phyloP scores from a whole-genome alignment of 2,329 filamentous ascomycete species.

The Monosporascus sp. region DNA sequence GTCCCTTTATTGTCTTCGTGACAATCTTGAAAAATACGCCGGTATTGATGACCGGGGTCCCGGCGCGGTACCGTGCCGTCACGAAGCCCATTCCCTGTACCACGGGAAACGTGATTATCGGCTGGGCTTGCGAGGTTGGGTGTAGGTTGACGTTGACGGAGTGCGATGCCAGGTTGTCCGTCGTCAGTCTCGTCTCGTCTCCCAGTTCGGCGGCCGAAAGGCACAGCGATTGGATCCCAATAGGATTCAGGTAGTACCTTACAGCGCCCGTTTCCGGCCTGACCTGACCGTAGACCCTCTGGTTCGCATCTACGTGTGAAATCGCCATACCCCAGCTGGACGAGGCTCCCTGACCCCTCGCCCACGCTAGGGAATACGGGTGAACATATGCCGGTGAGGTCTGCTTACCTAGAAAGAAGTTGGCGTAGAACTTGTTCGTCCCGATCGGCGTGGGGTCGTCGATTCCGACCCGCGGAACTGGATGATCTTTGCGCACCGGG shows the following conservation, averaged over 20 bases:
- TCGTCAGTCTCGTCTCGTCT: slow-evolving; percentile 50
- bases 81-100: slow-evolving; percentile 88
- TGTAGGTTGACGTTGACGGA: slow-evolving; percentile 65
- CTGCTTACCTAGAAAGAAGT: slow-evolving; percentile 74
- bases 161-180: slow-evolving; percentile 50
- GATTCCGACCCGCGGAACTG: slow-evolving; percentile 51
- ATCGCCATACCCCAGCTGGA: slow-evolving; percentile 74
- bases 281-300: slow-evolving; percentile 63
- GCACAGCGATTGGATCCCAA: slow-evolving; percentile 76
- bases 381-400: slow-evolving; percentile 66
- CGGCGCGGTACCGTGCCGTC: slow-evolving; percentile 68
- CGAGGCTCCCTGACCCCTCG: slow-evolving; percentile 55
- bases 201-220: slow-evolving; percentile 74
- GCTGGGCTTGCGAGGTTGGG: slow-evolving; percentile 43
- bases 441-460: slow-evolving; percentile 46
- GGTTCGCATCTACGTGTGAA: slow-evolving; percentile 64
- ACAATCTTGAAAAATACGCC: slow-evolving; percentile 70
- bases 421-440: slow-evolving; percentile 80
- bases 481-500: slow-evolving; percentile 48
- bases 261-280: slow-evolving; percentile 52
- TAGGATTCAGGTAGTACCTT: slow-evolving; percentile 73
- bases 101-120: slow-evolving; percentile 70
- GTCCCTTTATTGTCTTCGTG: slow-evolving; percentile 48
- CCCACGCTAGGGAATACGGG: slow-evolving; percentile 68
- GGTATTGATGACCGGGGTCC: slow-evolving; percentile 68